Base-by-base conservation (phyloP, 495 filamentous ascomycete species). In the Penicillium cinerascens region DNA sequence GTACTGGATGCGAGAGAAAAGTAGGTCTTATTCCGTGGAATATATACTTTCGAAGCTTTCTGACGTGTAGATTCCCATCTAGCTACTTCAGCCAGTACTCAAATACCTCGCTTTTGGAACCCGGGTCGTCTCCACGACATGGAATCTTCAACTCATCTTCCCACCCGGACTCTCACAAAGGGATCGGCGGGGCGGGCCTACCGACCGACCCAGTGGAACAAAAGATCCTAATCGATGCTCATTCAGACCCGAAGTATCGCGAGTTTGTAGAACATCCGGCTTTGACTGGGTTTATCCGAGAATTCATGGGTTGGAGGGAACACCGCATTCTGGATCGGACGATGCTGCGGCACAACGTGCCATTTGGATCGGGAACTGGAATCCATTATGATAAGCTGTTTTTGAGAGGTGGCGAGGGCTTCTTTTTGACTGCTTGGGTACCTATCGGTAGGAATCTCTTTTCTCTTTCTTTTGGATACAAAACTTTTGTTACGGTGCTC, bases 311-410 rank as follows among this genome's bases (percentile, higher is more conserved):
- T 21, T 82, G 79, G 79, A 68, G 66, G 0, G 59, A 73, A 3
- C 68, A 74, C 42, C 73, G 73, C 6, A 50, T 80, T 2, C 54
- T 73, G 17, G 56, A 67, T 42, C 59, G 73, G 10, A 68, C 75
- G 2, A 64, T 81, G 53, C 55, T 82, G 47, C 61, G 81, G n/a
- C 77, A 81, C 53, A 81, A 80, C 49, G 73, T 77, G 3, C 81
- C 81, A 2, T 67, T 73, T 16, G 74, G 72, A 9, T 62, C 72
- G 39, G 74, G 78, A 17, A 82, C 78, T 15, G 77, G 75, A 1
- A 74, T 82, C 0, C 81, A 83, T 51, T 82, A 82, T 45, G 80
- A 84, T 44, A 79, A 80, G 55, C 72, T 79, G 7, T 84, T 82
- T 55, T 65, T 84, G 6, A 61, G 80, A 13, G 59, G 71, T 36